These are phyloP conservation scores for Cladosporium sp. DNA, from an alignment of 2,329 filamentous ascomycete species.

Conservation along the genomic window DNA sequence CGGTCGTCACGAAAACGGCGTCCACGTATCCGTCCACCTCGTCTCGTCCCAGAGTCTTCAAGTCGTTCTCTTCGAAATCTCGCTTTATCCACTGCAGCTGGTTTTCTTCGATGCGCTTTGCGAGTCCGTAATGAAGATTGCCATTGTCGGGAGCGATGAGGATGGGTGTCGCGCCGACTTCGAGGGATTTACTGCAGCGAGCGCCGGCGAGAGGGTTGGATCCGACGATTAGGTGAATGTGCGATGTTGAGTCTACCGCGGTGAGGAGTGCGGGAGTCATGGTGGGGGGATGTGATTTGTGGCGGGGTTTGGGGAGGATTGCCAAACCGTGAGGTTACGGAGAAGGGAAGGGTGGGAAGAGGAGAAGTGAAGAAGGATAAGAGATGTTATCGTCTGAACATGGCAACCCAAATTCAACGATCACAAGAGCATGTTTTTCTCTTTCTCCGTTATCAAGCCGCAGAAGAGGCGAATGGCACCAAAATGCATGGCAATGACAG, in stretches of 20 bases:
- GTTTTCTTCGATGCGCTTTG: slow-evolving; percentile 62
- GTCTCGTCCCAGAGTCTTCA: slow-evolving; percentile 71
- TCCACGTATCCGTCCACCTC: slow-evolving; percentile 79
- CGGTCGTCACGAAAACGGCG: slow-evolving; percentile 80
- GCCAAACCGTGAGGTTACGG: neutral
- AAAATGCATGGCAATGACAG: too few relatives aligned
- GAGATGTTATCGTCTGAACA: neutral
- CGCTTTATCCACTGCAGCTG: slow-evolving; percentile 63
- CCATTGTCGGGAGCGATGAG: slow-evolving; percentile 67
- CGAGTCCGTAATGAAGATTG: slow-evolving; percentile 54
- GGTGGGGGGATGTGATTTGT: neutral
- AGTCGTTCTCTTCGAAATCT: slow-evolving; percentile 65
- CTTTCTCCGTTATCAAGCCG: slow-evolving; percentile 3
- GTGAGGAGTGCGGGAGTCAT: slow-evolving; percentile 62
- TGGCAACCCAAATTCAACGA: neutral
- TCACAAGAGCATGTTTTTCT: neutral
- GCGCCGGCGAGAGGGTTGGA: slow-evolving; percentile 82
- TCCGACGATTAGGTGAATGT: slow-evolving; percentile 81
- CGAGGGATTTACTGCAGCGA: slow-evolving; percentile 73
- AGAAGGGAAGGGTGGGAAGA: neutral
- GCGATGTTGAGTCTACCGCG: slow-evolving; percentile 63
- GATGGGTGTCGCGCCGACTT: slow-evolving; percentile 76
- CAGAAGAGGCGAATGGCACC: neutral
- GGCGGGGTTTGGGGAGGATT: neutral
- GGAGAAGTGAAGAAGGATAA: neutral